phyloP scores from a whole-genome alignment of 768 basidiomycete species.

The Lactifluus rugatus region DNA sequence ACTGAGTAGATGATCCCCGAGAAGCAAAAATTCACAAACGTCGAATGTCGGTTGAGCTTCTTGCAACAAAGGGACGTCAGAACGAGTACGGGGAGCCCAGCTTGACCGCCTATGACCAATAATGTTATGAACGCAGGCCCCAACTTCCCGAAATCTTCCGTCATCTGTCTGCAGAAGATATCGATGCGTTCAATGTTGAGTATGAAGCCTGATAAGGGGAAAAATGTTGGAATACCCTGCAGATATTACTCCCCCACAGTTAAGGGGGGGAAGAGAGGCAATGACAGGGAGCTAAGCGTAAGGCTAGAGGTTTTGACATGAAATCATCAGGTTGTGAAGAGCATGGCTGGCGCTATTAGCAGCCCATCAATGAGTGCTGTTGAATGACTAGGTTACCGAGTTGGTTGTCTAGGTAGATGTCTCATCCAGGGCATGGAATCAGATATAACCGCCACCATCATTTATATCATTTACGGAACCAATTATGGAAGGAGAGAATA shows the following conservation, averaged over 20 bases:
- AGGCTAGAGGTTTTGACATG: neutral
- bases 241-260: neutral
- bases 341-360: too few species aligned
- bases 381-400: too few species aligned
- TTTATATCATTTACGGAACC: neutral
- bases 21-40: conserved; percentile 48
- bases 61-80: conserved; percentile 36
- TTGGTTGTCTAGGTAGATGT: too few species aligned
- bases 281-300: neutral
- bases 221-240: neutral
- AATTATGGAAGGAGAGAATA: neutral
- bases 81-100: conserved; percentile 41
- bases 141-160: conserved; percentile 22
- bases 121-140: conserved; percentile 36
- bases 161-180: neutral
- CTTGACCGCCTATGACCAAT: conserved; percentile 43
- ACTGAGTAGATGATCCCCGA: conserved; percentile 48
- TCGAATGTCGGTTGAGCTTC: conserved; percentile 37
- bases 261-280: neutral
- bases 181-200: neutral
- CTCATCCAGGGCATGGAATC: neutral
- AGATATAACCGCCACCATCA: neutral
- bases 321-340: neutral
- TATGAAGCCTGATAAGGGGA: too few species aligned
- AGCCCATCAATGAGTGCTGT: too few species aligned